A percentile compares a stretch with the other conserved stretches of the same genome.
Evolutionary conservation across 2,329 filamentous ascomycete genomes (phyloP).

Genomic region (Nectriaceae sp.): DNA sequence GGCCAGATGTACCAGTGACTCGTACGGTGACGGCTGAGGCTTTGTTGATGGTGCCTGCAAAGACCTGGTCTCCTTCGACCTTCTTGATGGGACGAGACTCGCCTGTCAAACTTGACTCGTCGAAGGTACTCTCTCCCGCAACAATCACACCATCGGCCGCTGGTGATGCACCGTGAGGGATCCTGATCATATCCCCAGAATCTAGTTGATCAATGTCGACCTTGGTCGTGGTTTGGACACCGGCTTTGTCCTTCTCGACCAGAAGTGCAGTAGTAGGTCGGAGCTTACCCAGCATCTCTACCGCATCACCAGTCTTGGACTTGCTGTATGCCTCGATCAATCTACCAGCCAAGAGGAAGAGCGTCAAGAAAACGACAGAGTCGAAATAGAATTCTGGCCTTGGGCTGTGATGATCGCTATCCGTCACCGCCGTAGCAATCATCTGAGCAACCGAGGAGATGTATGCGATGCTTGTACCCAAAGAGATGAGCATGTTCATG

Average conservation of each 20-base stretch:
- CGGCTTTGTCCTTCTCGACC: slow-evolving; percentile 48
- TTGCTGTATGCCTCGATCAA: slow-evolving; percentile 89
- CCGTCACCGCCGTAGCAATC: slow-evolving; percentile 57
- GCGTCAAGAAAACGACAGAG: slow-evolving; percentile 86
- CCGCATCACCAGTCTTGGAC: slow-evolving; percentile 83
- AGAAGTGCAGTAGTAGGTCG: slow-evolving; percentile 76
- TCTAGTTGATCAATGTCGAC: slow-evolving; percentile 71
- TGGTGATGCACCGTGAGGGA: slow-evolving; percentile 79
- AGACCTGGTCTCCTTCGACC: slow-evolving; percentile 62
- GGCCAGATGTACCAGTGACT: slow-evolving; percentile 65
- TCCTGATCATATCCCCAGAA: slow-evolving; percentile 70
- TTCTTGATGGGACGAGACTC: slow-evolving; percentile 72
- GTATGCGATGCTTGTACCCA: slow-evolving; percentile 87
- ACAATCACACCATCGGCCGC: slow-evolving; percentile 77
- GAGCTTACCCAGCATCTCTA: slow-evolving; percentile 76
- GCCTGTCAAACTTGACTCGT: slow-evolving; percentile 88
- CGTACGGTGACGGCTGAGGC: slow-evolving; percentile 61
- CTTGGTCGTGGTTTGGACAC: slow-evolving; percentile 39
- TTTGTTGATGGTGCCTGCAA: slow-evolving; percentile 75
- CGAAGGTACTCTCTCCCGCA: slow-evolving; percentile 68
- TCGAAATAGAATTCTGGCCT: slow-evolving; percentile 73
- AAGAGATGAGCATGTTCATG: slow-evolving; percentile 92
- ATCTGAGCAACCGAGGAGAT: slow-evolving; percentile 79
- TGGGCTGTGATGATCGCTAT: slow-evolving; percentile 21
- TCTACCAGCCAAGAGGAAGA: slow-evolving; percentile 78